A percentile compares a stretch with the other conserved stretches of the same genome.
These are phyloP conservation scores for Annona squamosa DNA, from an alignment of 164 flowering plant species.

Conservation along the genomic window DNA sequence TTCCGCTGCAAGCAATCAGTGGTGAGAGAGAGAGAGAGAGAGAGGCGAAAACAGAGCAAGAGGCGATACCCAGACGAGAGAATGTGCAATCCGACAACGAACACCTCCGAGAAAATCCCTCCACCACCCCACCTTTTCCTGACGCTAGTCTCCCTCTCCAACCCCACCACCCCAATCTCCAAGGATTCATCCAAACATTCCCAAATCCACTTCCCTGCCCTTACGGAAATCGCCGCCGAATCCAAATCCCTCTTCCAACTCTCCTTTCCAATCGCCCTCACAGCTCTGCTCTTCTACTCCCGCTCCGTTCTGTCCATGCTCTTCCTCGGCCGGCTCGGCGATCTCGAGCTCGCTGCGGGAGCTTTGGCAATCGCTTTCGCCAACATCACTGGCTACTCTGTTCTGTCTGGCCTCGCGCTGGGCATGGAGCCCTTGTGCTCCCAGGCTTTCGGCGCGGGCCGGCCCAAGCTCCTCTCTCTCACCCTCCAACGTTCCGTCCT, in stretches of 20 bases:
- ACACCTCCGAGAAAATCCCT: neutral
- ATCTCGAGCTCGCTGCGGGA: conserved; percentile 73
- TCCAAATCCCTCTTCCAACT: conserved; percentile 45
- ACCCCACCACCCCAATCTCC: conserved; percentile 1
- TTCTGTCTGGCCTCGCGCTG: conserved; percentile 70
- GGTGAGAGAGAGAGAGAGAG: neutral
- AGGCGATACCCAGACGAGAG: neutral
- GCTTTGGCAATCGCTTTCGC: conserved; percentile 83
- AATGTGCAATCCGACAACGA: conserved; percentile 11
- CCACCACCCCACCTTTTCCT: conserved; percentile 25
- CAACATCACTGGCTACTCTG: conserved; percentile 87
- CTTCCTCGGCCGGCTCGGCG: conserved; percentile 76
- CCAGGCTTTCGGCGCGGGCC: conserved; percentile 78
- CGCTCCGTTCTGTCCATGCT: conserved; percentile 82
- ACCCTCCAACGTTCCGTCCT: conserved; percentile 71
- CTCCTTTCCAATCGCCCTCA: conserved; percentile 65
- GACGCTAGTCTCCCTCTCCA: conserved; percentile 23
- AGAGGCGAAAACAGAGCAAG: neutral
- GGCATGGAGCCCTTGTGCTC: conserved; percentile 94
- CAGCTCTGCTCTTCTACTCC: conserved; percentile 66
- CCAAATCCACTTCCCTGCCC: conserved; percentile 11
- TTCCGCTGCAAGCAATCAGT: neutral
- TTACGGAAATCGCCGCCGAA: conserved; percentile 38
- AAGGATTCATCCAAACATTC: conserved; percentile 6
- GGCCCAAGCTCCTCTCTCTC: conserved; percentile 47